Evolutionary conservation across 768 basidiomycete genomes (phyloP).

Genomic region (Hericium coralloides): DNA sequence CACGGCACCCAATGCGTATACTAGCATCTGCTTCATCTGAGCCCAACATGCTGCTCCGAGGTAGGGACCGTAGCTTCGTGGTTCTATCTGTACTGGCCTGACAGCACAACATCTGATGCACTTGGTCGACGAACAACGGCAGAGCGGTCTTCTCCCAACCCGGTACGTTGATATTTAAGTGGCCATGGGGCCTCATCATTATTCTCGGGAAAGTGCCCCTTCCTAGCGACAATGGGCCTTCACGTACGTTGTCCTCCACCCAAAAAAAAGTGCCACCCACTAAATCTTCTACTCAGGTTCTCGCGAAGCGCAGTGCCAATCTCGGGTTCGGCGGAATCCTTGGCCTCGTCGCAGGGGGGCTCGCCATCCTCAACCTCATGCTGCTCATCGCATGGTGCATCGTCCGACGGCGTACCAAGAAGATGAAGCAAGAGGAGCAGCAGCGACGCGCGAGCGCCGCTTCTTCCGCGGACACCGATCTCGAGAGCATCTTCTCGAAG

Average conservation of each 20-base stretch:
- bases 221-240: background rate
- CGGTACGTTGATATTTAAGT: no score
- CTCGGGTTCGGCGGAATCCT: background rate
- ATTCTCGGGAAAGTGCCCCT: background rate
- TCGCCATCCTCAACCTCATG: slow-evolving; percentile 9
- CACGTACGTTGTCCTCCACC: background rate
- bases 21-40: no score
- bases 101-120: no score
- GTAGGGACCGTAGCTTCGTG: no score
- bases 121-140: no score
- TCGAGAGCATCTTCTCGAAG: background rate
- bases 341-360: slow-evolving; percentile 9
- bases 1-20: background rate
- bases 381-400: slow-evolving; percentile 4
- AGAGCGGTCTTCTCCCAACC: no score
- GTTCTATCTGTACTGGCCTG: no score
- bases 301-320: slow-evolving; percentile 1
- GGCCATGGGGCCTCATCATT: background rate
- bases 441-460: slow-evolving; percentile 6
- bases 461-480: slow-evolving; percentile 3
- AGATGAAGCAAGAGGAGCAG: slow-evolving; percentile 6
- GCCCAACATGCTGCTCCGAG: no score
- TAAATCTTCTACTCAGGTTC: background rate
- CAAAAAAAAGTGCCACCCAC: slow-evolving; percentile 3
- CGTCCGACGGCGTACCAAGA: slow-evolving; percentile 1